These are phyloP conservation scores for Neurospora intermedia DNA, from an alignment of 495 filamentous ascomycete genomes.

Conservation along the genomic window DNA sequence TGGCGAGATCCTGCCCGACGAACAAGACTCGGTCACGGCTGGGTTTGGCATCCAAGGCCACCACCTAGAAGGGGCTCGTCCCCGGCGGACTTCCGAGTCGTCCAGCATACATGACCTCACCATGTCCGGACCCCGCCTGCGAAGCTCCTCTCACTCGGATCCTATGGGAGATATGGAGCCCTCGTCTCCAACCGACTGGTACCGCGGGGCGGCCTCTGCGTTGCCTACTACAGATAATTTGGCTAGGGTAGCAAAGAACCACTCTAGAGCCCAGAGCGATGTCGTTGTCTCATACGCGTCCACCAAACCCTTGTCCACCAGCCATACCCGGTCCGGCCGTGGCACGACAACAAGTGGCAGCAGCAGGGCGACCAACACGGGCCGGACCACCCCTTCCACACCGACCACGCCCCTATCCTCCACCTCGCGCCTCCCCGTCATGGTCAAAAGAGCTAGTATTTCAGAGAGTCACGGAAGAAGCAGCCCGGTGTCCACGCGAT, in stretches of 20 bases:
- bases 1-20: conserved; percentile 39
- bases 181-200: conserved; percentile 44
- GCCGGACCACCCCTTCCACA: conserved; percentile 18
- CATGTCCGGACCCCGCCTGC: conserved; percentile 18
- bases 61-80: conserved; percentile 8
- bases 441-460: conserved; percentile 31
- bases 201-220: conserved; percentile 27
- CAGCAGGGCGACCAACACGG: not conserved
- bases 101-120: conserved; percentile 27
- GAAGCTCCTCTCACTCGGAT: conserved; percentile 36
- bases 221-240: conserved; percentile 8
- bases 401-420: conserved; percentile 22
- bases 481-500: conserved; percentile 38
- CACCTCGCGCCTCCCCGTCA: conserved; percentile 33
- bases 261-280: conserved; percentile 41
- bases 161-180: conserved; percentile 27
- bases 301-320: conserved; percentile 12
- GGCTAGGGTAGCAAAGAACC: conserved; percentile 25
- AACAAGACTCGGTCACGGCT: conserved; percentile 26
- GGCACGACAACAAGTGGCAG: conserved; percentile 1
- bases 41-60: conserved; percentile 38
- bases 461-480: conserved; percentile 25
- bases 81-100: conserved; percentile 38
- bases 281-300: conserved; percentile 19
- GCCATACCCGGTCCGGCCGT: conserved; percentile 16